Evolutionary conservation across 1,284 basidiomycete species (phyloP).

Genomic region (Puccinia coronata): DNA sequence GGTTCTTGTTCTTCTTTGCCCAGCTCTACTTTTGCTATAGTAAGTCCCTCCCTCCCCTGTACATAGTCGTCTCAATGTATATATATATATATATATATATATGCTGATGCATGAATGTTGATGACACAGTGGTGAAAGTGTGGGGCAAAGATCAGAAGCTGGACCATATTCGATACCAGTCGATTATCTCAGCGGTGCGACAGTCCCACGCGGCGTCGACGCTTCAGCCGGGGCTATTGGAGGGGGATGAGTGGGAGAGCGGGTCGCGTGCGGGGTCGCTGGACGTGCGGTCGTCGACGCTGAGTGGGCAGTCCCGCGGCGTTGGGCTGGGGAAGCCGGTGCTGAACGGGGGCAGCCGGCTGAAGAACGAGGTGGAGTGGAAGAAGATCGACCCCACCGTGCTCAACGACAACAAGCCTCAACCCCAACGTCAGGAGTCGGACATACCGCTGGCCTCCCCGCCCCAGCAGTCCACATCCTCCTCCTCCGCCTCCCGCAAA

Average conservation of each 20-base stretch:
- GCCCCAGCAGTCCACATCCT: neutral
- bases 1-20: conserved; percentile 22
- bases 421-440: neutral
- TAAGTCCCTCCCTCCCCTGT: no score
- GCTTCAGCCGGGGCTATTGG: neutral
- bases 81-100: no score
- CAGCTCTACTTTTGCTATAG: conserved; percentile 40
- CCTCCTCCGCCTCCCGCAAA: neutral
- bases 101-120: no score
- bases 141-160: conserved; percentile 44
- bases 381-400: neutral
- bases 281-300: neutral
- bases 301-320: neutral
- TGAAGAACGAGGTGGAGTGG: conserved; percentile 47
- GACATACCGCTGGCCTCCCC: neutral
- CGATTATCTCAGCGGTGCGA: conserved; percentile 36
- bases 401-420: neutral
- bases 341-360: conserved; percentile 18
- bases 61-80: no score
- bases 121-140: conserved; percentile 23
- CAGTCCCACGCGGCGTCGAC: conserved; percentile 17
- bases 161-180: conserved; percentile 44
- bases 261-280: conserved; percentile 1
- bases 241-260: conserved; percentile 18
- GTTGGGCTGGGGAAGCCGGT: neutral